Evolutionary conservation across 139 green algal genomes (phyloP).

Genomic region (Chlamydomonas urium): DNA sequence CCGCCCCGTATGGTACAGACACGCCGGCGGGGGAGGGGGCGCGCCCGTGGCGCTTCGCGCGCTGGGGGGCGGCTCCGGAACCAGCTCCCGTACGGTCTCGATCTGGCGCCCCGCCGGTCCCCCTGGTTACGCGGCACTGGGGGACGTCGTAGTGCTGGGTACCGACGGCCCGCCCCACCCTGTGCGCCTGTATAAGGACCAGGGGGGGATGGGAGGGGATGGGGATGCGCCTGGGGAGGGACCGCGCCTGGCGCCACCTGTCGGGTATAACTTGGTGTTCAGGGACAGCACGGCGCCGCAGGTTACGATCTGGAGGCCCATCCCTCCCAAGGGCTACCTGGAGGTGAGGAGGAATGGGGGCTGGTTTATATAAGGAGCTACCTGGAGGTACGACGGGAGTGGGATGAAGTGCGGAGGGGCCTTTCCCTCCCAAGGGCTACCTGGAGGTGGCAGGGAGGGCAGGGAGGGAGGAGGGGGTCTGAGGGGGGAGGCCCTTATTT

Average conservation of each 20-base stretch:
- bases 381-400: background rate
- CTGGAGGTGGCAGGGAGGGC: background rate
- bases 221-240: slow-evolving; percentile 21
- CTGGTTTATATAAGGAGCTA: too few species aligned
- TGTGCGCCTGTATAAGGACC: slow-evolving; percentile 63
- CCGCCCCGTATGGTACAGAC: slow-evolving; percentile 6
- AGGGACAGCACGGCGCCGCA: slow-evolving; percentile 44
- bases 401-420: background rate
- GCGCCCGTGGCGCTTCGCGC: too few species aligned
- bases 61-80: background rate
- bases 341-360: background rate
- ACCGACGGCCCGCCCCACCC: slow-evolving; percentile 57
- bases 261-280: slow-evolving; percentile 72
- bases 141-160: slow-evolving; percentile 56
- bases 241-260: slow-evolving; percentile 37
- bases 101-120: slow-evolving; percentile 62
- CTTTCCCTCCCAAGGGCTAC: slow-evolving; percentile 7
- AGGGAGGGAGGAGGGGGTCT: background rate
- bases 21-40: background rate
- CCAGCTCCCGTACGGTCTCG: slow-evolving; percentile 29
- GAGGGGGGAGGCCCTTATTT: background rate
- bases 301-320: slow-evolving; percentile 75
- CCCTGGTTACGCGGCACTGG: slow-evolving; percentile 56
- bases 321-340: slow-evolving; percentile 52
- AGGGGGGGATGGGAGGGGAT: slow-evolving; percentile 19